A percentile compares a stretch with the other conserved stretches of the same genome.
Evolutionary conservation across 352 stramenopile species (phyloP).

Genomic region (Pythium aphanidermatum): DNA sequence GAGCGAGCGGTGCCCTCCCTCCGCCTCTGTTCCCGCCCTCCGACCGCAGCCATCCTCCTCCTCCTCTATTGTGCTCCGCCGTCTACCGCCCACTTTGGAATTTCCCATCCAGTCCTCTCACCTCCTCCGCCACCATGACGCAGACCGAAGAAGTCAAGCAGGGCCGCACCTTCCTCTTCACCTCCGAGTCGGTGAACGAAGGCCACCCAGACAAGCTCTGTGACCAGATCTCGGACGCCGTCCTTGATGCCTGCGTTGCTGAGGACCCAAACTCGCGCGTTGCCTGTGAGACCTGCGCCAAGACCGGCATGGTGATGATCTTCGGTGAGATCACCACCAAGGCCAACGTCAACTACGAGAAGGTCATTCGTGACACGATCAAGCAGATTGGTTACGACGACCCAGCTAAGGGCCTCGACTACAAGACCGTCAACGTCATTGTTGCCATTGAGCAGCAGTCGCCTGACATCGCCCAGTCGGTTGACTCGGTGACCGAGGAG

Average conservation of each 20-base stretch:
- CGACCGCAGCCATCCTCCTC: neutral
- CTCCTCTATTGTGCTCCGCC: neutral
- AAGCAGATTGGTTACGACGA: conserved; percentile 99
- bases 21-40: neutral
- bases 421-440: conserved; percentile 99
- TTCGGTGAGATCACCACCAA: conserved; percentile 99
- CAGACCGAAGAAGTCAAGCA: conserved; percentile 39
- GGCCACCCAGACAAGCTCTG: conserved; percentile 98
- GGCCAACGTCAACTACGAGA: conserved; percentile 99
- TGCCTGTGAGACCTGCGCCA: conserved; percentile 98
- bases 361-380: conserved; percentile 98
- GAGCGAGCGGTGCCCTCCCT: too few species aligned
- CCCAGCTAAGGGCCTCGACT: conserved; percentile 98
- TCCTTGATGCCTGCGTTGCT: conserved; percentile 97
- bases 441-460: conserved; percentile 99
- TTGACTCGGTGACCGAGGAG: conserved; percentile 95
- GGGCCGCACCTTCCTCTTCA: conserved; percentile 94
- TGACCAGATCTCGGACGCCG: conserved; percentile 98
- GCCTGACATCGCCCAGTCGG: conserved; percentile 98
- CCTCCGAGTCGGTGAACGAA: conserved; percentile 99
- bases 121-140: conserved; percentile 38
- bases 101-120: conserved; percentile 24
- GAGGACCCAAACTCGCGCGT: conserved; percentile 98
- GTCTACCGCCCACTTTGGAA: conserved; percentile 54
- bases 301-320: conserved; percentile 99